phyloP scores from a whole-genome alignment of 352 stramenopile genomes.

The Lagenidium giganteum region DNA sequence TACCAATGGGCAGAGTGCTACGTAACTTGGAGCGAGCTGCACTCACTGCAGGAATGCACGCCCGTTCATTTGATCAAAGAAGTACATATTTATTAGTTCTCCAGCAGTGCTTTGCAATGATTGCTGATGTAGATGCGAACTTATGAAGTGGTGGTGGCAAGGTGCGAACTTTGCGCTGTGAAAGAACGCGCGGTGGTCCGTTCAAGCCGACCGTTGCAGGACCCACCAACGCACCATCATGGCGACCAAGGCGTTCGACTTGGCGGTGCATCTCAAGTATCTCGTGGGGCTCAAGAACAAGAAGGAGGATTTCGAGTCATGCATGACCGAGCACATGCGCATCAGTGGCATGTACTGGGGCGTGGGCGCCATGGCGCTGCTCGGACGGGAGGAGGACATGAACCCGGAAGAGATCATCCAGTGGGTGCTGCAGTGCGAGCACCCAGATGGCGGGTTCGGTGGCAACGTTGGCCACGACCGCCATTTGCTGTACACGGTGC shows the following conservation, averaged over 20 bases:
- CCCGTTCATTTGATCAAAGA: too few species aligned
- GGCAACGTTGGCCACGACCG: slow-evolving; percentile 96
- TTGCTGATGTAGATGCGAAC: too few species aligned
- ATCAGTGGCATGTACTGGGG: slow-evolving; percentile 99
- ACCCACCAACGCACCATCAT: neutral
- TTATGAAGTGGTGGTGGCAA: too few species aligned
- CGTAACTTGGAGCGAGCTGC: too few species aligned
- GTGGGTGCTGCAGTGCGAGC: slow-evolving; percentile 95
- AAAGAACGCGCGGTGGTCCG: too few species aligned
- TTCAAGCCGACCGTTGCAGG: neutral
- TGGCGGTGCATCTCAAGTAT: slow-evolving; percentile 76
- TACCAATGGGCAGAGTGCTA: too few species aligned
- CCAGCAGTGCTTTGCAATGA: too few species aligned
- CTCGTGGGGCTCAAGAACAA: slow-evolving; percentile 76
- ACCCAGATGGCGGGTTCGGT: slow-evolving; percentile 91
- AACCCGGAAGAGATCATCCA: slow-evolving; percentile 84
- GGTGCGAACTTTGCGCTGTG: too few species aligned
- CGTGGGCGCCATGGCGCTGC: slow-evolving; percentile 91
- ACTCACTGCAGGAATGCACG: too few species aligned
- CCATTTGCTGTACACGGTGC: slow-evolving; percentile 98
- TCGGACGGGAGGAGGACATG: slow-evolving; percentile 87
- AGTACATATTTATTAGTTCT: too few species aligned
- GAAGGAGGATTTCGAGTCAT: slow-evolving; percentile 88
- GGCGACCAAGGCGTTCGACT: slow-evolving; percentile 37
- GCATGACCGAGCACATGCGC: slow-evolving; percentile 96